These are phyloP conservation scores for Termitomyces sp. DNA, from an alignment of 768 basidiomycete genomes.

Conservation along the genomic window DNA sequence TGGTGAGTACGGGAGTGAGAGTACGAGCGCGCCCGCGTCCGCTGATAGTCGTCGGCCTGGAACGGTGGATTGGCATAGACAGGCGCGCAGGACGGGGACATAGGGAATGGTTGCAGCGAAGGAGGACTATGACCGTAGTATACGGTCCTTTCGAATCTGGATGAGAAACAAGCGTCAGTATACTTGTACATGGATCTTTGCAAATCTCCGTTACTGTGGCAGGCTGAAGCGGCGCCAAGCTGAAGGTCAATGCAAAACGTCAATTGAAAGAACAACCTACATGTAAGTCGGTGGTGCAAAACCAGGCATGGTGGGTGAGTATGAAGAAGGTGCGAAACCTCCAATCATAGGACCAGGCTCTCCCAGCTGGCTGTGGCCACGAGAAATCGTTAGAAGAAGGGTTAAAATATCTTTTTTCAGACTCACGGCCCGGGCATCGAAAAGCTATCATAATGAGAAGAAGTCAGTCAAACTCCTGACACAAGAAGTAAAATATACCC, in stretches of 20 bases:
- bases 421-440: conserved; percentile 21
- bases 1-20: conserved; percentile 10
- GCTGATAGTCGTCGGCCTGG: neutral
- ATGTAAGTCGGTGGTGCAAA: conserved; percentile 14
- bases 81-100: conserved; percentile 9
- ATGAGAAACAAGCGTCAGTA: neutral
- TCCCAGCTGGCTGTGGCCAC: conserved; percentile 3
- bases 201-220: conserved; percentile 13
- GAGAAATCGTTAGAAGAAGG: neutral
- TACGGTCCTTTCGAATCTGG: conserved; percentile 12
- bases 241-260: neutral
- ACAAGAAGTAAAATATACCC: conserved; percentile 12
- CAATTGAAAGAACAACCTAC: neutral
- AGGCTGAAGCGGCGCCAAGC: neutral
- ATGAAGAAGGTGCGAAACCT: conserved; percentile 10
- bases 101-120: conserved; percentile 5
- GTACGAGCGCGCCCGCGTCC: conserved; percentile 10
- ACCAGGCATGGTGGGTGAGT: conserved; percentile 3
- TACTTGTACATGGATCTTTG: neutral
- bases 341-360: conserved; percentile 1
- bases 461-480: neutral
- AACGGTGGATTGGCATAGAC: conserved; percentile 1
- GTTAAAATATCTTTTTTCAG: neutral
- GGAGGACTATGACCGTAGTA: conserved; percentile 13
- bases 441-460: conserved; percentile 15